Evolutionary conservation across 2,329 filamentous ascomycete genomes (phyloP).

Genomic region (Fusarium sp.): DNA sequence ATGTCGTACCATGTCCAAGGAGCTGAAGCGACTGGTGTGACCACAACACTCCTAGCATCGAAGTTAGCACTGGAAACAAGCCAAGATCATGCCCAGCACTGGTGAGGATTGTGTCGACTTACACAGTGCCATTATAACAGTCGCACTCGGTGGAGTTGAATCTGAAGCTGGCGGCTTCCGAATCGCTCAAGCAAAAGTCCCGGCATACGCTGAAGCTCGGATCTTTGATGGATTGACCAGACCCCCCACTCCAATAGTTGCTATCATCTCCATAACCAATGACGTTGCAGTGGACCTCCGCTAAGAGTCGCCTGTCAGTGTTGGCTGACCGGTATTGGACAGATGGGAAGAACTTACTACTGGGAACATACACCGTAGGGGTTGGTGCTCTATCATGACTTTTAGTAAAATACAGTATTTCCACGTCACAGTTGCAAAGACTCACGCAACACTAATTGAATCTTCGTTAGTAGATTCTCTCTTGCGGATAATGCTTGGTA

Average conservation of each 20-base stretch:
- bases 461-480: neutral
- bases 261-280: neutral
- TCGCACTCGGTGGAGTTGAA: neutral
- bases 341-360: neutral
- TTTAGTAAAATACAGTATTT: neutral
- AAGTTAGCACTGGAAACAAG: neutral
- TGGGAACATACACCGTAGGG: neutral
- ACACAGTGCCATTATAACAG: neutral
- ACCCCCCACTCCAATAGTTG: neutral
- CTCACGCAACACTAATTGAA: neutral
- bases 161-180: neutral
- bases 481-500: rapidly evolving
- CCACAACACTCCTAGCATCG: neutral
- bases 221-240: neutral
- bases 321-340: rapidly evolving
- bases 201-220: neutral
- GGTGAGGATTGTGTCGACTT: rapidly evolving
- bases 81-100: rapidly evolving
- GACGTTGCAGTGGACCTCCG: neutral
- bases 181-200: neutral
- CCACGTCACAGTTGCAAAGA: rapidly evolving
- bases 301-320: rapidly evolving
- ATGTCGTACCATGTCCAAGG: neutral
- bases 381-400: neutral
- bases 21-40: rapidly evolving